Evolutionary conservation across 2,329 filamentous ascomycete species (phyloP).

Genomic region (Diaporthe sp.): DNA sequence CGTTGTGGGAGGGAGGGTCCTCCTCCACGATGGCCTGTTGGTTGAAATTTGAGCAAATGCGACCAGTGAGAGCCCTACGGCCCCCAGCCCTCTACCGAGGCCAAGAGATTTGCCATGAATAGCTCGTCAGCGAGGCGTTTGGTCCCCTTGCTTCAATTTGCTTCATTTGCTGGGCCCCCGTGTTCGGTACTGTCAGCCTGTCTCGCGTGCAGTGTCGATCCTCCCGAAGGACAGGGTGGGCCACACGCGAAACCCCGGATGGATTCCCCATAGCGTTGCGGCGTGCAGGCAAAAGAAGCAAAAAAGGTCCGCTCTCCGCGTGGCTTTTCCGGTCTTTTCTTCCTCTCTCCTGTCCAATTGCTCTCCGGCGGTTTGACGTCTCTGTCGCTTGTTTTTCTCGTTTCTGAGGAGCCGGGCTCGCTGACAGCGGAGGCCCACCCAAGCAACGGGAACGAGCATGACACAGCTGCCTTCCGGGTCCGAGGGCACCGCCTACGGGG

Average conservation of each 20-base stretch:
- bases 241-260: not conserved
- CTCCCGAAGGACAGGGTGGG: not conserved
- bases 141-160: not conserved
- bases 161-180: slow-evolving; percentile 20
- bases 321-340: not conserved
- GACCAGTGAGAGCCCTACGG: slow-evolving; percentile 15
- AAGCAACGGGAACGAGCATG: slow-evolving; percentile 20
- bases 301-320: slow-evolving; percentile 28
- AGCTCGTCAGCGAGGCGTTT: not conserved
- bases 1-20: slow-evolving; percentile 8
- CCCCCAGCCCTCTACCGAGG: not conserved
- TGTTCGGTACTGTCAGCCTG: slow-evolving; percentile 2
- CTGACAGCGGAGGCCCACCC: slow-evolving; percentile 11
- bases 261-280: not conserved
- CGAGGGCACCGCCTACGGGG: slow-evolving; percentile 30
- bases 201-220: slow-evolving; percentile 28
- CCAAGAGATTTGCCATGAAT: slow-evolving; percentile 24
- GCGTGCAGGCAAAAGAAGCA: slow-evolving; percentile 13
- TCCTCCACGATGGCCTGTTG: not conserved
- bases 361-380: not conserved
- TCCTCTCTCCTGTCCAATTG: not conserved
- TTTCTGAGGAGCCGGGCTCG: slow-evolving; percentile 6
- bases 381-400: not conserved
- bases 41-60: not conserved
- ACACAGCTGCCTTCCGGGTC: slow-evolving; percentile 37